These are phyloP conservation scores for Penicillium hordei DNA, from an alignment of 2,329 filamentous ascomycete genomes.

Conservation along the genomic window DNA sequence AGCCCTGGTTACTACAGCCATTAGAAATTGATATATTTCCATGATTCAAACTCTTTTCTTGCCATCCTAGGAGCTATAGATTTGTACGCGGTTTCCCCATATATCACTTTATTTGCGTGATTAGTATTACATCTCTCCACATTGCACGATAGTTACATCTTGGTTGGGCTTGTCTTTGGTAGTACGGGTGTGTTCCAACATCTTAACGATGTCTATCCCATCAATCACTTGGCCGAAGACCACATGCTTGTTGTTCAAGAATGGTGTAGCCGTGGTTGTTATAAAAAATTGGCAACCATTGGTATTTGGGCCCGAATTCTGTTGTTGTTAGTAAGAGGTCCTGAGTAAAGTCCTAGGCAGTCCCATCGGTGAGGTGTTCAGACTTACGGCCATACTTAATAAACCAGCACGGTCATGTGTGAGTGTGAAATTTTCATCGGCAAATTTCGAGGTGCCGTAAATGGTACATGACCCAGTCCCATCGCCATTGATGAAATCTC, in stretches of 20 bases:
- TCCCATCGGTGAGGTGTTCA: background rate
- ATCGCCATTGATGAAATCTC: slow-evolving; percentile 91
- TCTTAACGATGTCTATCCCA: slow-evolving; percentile 85
- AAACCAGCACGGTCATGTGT: slow-evolving; percentile 79
- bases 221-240: slow-evolving; percentile 90
- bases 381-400: slow-evolving; percentile 85
- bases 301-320: slow-evolving; percentile 89
- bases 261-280: slow-evolving; percentile 81
- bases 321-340: background rate
- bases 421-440: slow-evolving; percentile 83
- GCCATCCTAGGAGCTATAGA: background rate
- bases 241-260: slow-evolving; percentile 89
- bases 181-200: slow-evolving; percentile 89
- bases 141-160: slow-evolving; percentile 81
- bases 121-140: slow-evolving; percentile 78
- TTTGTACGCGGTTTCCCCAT: background rate
- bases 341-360: background rate
- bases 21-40: background rate
- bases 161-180: slow-evolving; percentile 80
- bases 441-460: slow-evolving; percentile 80
- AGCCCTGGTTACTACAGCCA: background rate
- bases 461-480: slow-evolving; percentile 86
- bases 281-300: slow-evolving; percentile 99
- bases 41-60: background rate
- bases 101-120: background rate